phyloP scores from a whole-genome alignment of 306 rosid species.

The Mimosa bimucronata region DNA sequence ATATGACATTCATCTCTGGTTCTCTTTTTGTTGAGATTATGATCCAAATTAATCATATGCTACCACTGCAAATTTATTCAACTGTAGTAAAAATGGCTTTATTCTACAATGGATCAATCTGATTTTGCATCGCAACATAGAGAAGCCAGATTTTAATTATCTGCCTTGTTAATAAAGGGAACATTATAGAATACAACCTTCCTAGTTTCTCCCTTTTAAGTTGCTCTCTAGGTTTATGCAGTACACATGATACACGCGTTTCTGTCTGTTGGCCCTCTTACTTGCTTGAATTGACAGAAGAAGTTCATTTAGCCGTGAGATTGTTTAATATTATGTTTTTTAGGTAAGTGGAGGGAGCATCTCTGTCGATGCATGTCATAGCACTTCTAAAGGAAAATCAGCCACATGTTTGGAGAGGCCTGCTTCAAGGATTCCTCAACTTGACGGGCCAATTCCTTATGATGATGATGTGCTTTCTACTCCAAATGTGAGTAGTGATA shows the following conservation, averaged over 20 bases:
- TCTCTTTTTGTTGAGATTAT: neutral
- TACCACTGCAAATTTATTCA: neutral
- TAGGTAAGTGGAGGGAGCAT: constrained; percentile 71
- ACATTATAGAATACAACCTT: constrained; percentile 19
- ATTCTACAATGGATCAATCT: neutral
- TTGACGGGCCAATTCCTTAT: constrained; percentile 91
- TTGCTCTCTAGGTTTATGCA: constrained; percentile 4
- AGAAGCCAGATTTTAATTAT: neutral
- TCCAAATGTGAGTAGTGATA: constrained; percentile 74
- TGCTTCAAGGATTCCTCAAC: constrained; percentile 84
- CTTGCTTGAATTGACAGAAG: constrained; percentile 33
- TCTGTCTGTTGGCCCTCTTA: constrained; percentile 32
- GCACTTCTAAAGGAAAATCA: constrained; percentile 48
- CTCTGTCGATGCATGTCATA: constrained; percentile 44
- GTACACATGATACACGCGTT: neutral
- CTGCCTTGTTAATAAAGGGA: constrained; percentile 1
- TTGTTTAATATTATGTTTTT: constrained; percentile 41
- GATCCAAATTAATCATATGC: neutral
- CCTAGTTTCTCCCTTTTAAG: neutral
- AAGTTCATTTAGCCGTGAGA: constrained; percentile 26
- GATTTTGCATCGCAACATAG: neutral
- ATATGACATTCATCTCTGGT: neutral
- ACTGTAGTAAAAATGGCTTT: neutral
- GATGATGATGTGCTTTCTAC: constrained; percentile 93
- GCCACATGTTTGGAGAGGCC: constrained; percentile 43